A percentile compares a stretch with the other conserved stretches of the same genome.
These are phyloP conservation scores for Diutina scorzettiae DNA, from an alignment of 1,139 yeast genomes.

Conservation along the genomic window DNA sequence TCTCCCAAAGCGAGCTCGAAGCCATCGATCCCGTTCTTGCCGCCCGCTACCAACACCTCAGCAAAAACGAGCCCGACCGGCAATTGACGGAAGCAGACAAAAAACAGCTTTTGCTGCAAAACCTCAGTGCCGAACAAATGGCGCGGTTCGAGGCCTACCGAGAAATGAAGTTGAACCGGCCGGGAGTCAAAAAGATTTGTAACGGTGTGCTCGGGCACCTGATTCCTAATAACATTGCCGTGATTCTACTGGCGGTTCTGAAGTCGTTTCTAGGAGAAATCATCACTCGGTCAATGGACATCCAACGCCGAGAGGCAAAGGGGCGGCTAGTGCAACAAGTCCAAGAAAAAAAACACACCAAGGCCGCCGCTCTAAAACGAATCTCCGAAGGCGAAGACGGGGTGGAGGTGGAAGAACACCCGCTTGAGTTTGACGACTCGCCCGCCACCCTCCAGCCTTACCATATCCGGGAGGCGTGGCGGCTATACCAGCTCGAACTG, in stretches of 20 bases:
- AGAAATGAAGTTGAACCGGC: slow-evolving; percentile 68
- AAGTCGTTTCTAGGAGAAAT: slow-evolving; percentile 84
- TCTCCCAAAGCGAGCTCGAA: slow-evolving; percentile 15
- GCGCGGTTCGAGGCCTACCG: slow-evolving; percentile 80
- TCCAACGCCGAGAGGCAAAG: slow-evolving; percentile 44
- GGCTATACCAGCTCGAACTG: slow-evolving; percentile 54
- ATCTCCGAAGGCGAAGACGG: slow-evolving; percentile 19
- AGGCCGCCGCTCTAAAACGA: slow-evolving; percentile 17
- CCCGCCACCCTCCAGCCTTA: slow-evolving; percentile 65
- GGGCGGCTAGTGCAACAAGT: slow-evolving; percentile 27
- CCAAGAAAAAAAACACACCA: slow-evolving; percentile 24
- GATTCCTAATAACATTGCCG: slow-evolving; percentile 73
- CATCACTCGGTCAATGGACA: slow-evolving; percentile 67
- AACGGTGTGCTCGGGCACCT: slow-evolving; percentile 72
- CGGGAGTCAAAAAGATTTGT: slow-evolving; percentile 73
- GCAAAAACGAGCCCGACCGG: slow-evolving; percentile 9
- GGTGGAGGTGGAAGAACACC: slow-evolving; percentile 17
- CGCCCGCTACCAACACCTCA: slow-evolving; percentile 19
- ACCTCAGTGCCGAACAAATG: slow-evolving; percentile 75
- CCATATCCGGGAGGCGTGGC: slow-evolving; percentile 83
- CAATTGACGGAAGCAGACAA: slow-evolving; percentile 34
- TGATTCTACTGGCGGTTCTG: slow-evolving; percentile 75
- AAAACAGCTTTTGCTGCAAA: slow-evolving; percentile 54
- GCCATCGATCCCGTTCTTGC: slow-evolving; percentile 27
- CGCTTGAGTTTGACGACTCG: slow-evolving; percentile 30